Conservation (phyloP, 345 rosid species). For the Triadica sebifera region DNA sequence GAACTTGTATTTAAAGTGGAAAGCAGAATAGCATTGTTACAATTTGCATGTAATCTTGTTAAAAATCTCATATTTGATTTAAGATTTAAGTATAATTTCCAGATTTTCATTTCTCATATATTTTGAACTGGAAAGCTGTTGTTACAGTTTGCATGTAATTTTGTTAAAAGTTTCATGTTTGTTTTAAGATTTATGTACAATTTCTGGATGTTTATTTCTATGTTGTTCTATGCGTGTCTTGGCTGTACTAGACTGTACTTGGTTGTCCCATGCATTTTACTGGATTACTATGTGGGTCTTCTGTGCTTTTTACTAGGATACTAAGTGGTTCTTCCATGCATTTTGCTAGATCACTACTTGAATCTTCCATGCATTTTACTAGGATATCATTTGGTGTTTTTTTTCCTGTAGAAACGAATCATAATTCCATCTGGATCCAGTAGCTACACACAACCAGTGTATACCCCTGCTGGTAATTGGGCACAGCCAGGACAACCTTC, state of each 20-base stretch:
- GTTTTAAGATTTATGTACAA: neutral
- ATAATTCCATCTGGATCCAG: slow-evolving; percentile 13
- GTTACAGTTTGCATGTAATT: neutral
- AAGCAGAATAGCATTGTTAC: neutral
- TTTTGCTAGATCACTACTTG: neutral
- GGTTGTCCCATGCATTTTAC: neutral
- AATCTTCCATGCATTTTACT: neutral
- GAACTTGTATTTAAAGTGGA: neutral
- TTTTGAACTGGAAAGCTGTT: neutral
- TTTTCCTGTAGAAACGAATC: slow-evolving; percentile 25
- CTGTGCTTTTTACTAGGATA: neutral
- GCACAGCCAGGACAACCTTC: slow-evolving; percentile 17
- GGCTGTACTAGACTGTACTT: neutral
- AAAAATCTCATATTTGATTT: neutral
- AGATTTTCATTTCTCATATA: neutral
- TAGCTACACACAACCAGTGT: slow-evolving; percentile 18
- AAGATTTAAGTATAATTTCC: neutral
- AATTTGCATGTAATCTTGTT: neutral
- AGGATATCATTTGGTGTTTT: neutral
- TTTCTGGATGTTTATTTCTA: neutral
- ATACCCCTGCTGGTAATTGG: slow-evolving; percentile 18
- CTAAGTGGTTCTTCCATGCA: neutral
- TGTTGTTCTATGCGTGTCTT: neutral
- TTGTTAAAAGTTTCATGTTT: neutral
- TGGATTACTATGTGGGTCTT: too few species aligned